Evolutionary conservation across 176 grass and related monocot genomes (phyloP).

Genomic region (Microstegium vimineum): DNA sequence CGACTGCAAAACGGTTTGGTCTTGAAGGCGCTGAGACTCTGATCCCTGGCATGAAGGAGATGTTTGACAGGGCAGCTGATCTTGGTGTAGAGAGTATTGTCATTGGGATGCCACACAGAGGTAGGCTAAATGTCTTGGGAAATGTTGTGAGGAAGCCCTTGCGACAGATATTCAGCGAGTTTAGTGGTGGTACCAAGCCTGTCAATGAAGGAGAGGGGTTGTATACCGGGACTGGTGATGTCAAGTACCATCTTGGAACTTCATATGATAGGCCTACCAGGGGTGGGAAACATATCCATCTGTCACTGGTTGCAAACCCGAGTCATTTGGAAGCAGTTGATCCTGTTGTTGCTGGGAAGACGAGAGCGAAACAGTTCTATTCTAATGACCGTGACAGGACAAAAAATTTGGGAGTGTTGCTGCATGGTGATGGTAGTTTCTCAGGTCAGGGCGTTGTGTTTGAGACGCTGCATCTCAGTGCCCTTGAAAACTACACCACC

Average conservation of each 20-base stretch:
- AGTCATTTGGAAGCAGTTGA: conserved; percentile 97
- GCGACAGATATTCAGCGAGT: conserved; percentile 93
- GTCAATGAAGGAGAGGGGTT: conserved; percentile 75
- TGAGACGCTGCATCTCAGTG: conserved; percentile 94
- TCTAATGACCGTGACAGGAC: conserved; percentile 92
- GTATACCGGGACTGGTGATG: conserved; percentile 96
- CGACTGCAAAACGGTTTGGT: conserved; percentile 75
- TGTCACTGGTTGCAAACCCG: conserved; percentile 88
- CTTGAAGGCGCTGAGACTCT: conserved; percentile 88
- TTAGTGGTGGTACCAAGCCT: conserved; percentile 89
- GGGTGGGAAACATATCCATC: conserved; percentile 85
- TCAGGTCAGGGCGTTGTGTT: conserved; percentile 96
- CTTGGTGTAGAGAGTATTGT: conserved; percentile 86
- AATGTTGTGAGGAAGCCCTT: conserved; percentile 95
- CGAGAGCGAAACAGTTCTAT: conserved; percentile 90
- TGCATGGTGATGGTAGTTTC: conserved; percentile 98
- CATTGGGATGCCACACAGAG: conserved; percentile 98
- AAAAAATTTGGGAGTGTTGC: conserved; percentile 76
- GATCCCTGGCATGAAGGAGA: conserved; percentile 98
- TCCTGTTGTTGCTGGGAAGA: conserved; percentile 90
- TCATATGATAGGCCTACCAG: conserved; percentile 93
- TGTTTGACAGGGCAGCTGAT: conserved; percentile 90
- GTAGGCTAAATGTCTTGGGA: conserved; percentile 86
- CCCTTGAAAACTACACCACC: conserved; percentile 89
- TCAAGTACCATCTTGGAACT: conserved; percentile 96